Evolutionary conservation across 164 flowering plant species (phyloP).

Genomic region (Aristolochia contorta): DNA sequence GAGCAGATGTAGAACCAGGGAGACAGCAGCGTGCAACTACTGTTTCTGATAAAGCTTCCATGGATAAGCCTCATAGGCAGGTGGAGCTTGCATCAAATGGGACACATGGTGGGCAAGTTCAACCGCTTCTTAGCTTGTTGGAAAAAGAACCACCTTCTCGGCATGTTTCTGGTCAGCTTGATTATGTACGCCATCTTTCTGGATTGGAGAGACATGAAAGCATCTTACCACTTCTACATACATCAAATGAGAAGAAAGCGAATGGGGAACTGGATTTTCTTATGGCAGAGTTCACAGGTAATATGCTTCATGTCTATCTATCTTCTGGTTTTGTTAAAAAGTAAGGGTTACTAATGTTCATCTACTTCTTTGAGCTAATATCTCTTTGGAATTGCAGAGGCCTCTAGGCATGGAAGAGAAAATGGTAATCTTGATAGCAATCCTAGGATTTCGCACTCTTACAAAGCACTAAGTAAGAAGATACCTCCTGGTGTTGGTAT

Average conservation of each 20-base stretch:
- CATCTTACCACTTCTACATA: conserved; percentile 73
- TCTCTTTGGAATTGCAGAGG: conserved; percentile 42
- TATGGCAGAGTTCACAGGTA: conserved; percentile 97
- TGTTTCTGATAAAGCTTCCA: conserved; percentile 34
- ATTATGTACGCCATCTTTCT: conserved; percentile 73
- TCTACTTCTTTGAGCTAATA: not conserved
- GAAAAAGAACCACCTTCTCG: conserved; percentile 97
- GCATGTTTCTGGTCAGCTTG: conserved; percentile 90
- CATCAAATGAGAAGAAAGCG: conserved; percentile 66
- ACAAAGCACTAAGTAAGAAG: conserved; percentile 48
- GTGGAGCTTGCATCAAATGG: conserved; percentile 51
- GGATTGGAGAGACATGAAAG: conserved; percentile 90
- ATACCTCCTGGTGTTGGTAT: conserved; percentile 12
- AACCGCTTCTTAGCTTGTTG: conserved; percentile 92
- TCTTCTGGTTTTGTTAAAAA: not conserved
- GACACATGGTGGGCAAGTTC: conserved; percentile 57
- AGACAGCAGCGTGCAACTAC: conserved; percentile 47
- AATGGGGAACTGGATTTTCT: conserved; percentile 87
- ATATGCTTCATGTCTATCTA: conserved; percentile 1
- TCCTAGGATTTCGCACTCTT: conserved; percentile 33
- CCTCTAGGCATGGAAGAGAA: conserved; percentile 80
- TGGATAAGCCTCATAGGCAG: conserved; percentile 51
- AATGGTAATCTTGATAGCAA: conserved; percentile 54
- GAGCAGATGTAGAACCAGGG: conserved; percentile 37
- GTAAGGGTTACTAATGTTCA: too few relatives aligned